phyloP scores from a whole-genome alignment of 805 yeast species.

The Sugiyamaella boreocaroliniensis region DNA sequence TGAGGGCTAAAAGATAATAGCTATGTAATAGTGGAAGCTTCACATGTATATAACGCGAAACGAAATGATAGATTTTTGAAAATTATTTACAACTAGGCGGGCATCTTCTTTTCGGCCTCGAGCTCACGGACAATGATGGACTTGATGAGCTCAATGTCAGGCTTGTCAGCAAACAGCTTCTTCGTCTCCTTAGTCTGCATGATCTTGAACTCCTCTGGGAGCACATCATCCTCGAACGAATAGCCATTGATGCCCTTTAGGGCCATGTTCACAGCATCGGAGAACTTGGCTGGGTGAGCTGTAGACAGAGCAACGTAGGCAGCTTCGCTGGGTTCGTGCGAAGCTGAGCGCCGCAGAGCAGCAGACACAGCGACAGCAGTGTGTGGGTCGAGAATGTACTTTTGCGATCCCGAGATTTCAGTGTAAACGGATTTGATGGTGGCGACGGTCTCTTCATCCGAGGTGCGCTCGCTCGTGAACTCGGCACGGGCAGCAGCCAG shows the following conservation, averaged over 20 bases:
- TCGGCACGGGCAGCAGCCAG: conserved; percentile 58
- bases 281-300: conserved; percentile 98
- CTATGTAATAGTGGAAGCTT: background rate
- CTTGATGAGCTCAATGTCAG: conserved; percentile 72
- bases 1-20: background rate
- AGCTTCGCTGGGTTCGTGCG: conserved; percentile 32
- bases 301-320: conserved; percentile 74
- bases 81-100: background rate
- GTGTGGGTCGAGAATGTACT: conserved; percentile 92
- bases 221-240: conserved; percentile 79
- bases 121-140: conserved; percentile 67
- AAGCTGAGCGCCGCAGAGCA: conserved; percentile 46
- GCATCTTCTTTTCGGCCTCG: conserved; percentile 14
- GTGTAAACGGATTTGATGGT: conserved; percentile 70
- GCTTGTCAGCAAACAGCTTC: conserved; percentile 60
- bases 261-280: conserved; percentile 89
- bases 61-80: background rate
- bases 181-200: conserved; percentile 68
- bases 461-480: conserved; percentile 74
- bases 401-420: conserved; percentile 36
- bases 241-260: conserved; percentile 60
- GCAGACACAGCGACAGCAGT: conserved; percentile 91
- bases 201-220: conserved; percentile 79
- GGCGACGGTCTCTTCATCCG: conserved; percentile 66
- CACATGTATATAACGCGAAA: background rate